Conservation (phyloP, 2,329 filamentous ascomycete species). For the Thyridium curvatum region DNA sequence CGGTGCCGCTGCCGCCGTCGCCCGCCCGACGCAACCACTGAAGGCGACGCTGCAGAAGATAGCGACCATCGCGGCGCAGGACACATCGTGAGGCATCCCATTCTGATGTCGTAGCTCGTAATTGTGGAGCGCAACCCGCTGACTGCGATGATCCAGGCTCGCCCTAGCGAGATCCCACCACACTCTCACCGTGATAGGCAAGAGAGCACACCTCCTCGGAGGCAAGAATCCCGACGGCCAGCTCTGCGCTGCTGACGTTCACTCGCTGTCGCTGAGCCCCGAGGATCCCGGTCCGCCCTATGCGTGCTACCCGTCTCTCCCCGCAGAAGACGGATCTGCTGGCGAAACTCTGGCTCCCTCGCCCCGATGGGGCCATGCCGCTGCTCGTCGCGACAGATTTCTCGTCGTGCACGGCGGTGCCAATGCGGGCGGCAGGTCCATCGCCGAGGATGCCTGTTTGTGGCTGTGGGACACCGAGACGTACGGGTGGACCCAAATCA, state of each 20-base stretch:
- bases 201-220: slow-evolving; percentile 50
- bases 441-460: slow-evolving; percentile 23
- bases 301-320: slow-evolving; percentile 23
- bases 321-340: slow-evolving; percentile 15
- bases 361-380: slow-evolving; percentile 26
- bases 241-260: slow-evolving; percentile 42
- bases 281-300: slow-evolving; percentile 28
- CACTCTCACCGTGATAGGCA: slow-evolving; percentile 44
- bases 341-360: slow-evolving; percentile 21
- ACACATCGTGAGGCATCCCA: slow-evolving; percentile 16
- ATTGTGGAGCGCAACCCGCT: not conserved
- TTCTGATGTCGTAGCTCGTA: not conserved
- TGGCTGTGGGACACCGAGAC: slow-evolving; percentile 31
- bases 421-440: slow-evolving; percentile 17
- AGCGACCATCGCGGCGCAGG: slow-evolving; percentile 21
- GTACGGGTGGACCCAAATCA: slow-evolving; percentile 24
- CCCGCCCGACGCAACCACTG: slow-evolving; percentile 45
- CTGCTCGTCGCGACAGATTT: slow-evolving; percentile 22
- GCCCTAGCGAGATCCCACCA: slow-evolving; percentile 41
- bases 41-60: slow-evolving; percentile 43
- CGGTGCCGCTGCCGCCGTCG: slow-evolving; percentile 34
- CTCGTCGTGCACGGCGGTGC: slow-evolving; percentile 29
- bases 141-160: slow-evolving; percentile 12
- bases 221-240: slow-evolving; percentile 30
- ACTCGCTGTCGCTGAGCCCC: slow-evolving; percentile 43